Conservation (phyloP, 352 stramenopile genomes). For the Phytophthora fragariaefolia region DNA sequence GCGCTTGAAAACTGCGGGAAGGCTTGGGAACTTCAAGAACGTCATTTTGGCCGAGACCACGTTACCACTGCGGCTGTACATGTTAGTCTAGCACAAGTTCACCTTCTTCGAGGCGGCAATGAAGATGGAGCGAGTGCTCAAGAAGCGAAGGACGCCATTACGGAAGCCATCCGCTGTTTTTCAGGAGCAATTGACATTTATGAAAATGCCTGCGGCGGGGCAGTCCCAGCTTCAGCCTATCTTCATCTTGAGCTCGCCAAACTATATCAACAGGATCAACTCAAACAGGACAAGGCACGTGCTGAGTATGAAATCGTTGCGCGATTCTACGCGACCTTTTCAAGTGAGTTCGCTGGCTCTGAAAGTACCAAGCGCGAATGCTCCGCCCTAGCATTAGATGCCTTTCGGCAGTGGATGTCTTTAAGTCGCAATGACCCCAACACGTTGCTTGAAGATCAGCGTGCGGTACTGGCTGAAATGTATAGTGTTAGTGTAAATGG, state of each 20-base stretch:
- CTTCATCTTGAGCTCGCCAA: conserved; percentile 71
- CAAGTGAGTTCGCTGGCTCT: conserved; percentile 54
- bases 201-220: conserved; percentile 59
- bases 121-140: conserved; percentile 6
- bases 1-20: conserved; percentile 72
- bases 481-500: conserved; percentile 50
- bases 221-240: conserved; percentile 61
- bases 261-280: conserved; percentile 46
- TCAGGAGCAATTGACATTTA: conserved; percentile 58
- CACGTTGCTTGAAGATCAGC: conserved; percentile 44
- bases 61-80: conserved; percentile 60
- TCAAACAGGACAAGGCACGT: conserved; percentile 20
- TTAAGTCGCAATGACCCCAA: conserved; percentile 12
- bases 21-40: conserved; percentile 67
- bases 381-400: conserved; percentile 62
- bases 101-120: conserved; percentile 36
- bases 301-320: conserved; percentile 45
- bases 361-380: conserved; percentile 66
- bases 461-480: conserved; percentile 50
- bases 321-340: conserved; percentile 69
- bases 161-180: conserved; percentile 55
- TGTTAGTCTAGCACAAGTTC: conserved; percentile 60
- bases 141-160: conserved; percentile 37
- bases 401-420: conserved; percentile 56
- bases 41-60: conserved; percentile 54